Evolutionary conservation across 257 asterid genomes (phyloP).

Genomic region (Datura wrightii): DNA sequence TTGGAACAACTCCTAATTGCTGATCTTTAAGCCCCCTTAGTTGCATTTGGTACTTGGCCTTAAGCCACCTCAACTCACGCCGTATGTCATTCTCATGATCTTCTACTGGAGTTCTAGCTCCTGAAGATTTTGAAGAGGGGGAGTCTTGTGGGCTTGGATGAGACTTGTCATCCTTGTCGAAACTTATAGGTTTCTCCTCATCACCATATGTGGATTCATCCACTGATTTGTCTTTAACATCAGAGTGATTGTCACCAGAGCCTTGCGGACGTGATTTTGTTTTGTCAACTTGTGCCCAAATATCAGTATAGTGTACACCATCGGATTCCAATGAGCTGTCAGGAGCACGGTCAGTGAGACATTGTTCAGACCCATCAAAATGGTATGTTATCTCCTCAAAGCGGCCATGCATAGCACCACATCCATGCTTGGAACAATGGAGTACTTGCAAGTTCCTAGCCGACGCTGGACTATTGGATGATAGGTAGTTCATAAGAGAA

Average conservation of each 20-base stretch:
- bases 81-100: slow-evolving; percentile 52
- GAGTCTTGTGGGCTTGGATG: slow-evolving; percentile 29
- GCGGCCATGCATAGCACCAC: slow-evolving; percentile 77
- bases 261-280: slow-evolving; percentile 36
- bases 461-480: slow-evolving; percentile 43
- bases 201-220: slow-evolving; percentile 35
- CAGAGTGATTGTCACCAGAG: slow-evolving; percentile 31
- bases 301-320: slow-evolving; percentile 43
- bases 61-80: slow-evolving; percentile 69
- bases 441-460: slow-evolving; percentile 49
- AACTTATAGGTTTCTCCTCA: slow-evolving; percentile 26
- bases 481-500: slow-evolving; percentile 38
- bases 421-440: slow-evolving; percentile 56
- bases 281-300: slow-evolving; percentile 49
- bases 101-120: slow-evolving; percentile 34
- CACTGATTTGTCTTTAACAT: slow-evolving; percentile 22
- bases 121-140: slow-evolving; percentile 37
- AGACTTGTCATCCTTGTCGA: slow-evolving; percentile 23
- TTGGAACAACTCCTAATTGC: slow-evolving; percentile 43
- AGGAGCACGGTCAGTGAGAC: slow-evolving; percentile 50
- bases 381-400: slow-evolving; percentile 84
- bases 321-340: slow-evolving; percentile 44
- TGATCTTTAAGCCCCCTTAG: slow-evolving; percentile 58
- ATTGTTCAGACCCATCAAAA: slow-evolving; percentile 60
- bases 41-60: slow-evolving; percentile 68